Percentiles rank a stretch among this genome's conserved stretches.
These are phyloP conservation scores for Trichosporon sp. DNA, from an alignment of 1,284 basidiomycete genomes.

Conservation along the genomic window DNA sequence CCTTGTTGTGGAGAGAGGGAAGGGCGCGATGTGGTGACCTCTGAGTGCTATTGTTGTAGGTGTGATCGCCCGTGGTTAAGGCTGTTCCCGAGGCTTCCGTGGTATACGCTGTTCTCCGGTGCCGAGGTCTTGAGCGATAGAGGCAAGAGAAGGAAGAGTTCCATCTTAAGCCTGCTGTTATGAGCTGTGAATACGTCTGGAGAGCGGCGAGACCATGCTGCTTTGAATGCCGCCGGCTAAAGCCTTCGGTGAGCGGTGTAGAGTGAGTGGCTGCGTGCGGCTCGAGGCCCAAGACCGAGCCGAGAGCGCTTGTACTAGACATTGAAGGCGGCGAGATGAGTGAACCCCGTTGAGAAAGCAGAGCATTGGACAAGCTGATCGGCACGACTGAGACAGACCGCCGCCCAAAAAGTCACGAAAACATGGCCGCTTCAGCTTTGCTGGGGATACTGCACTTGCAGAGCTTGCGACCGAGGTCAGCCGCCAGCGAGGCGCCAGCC, in stretches of 20 bases:
- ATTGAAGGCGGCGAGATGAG: neutral
- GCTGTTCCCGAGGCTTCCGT: too few species aligned
- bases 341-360: neutral
- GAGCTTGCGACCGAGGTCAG: neutral
- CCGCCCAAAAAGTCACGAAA: too few species aligned
- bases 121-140: too few species aligned
- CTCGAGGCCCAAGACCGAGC: neutral
- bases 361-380: neutral
- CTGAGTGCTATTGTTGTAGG: neutral
- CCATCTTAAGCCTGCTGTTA: neutral
- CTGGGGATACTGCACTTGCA: too few species aligned
- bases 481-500: neutral
- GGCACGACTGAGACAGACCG: too few species aligned
- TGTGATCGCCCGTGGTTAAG: too few species aligned
- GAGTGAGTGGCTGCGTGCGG: neutral
- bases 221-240: neutral
- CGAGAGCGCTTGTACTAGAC: neutral
- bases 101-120: too few species aligned
- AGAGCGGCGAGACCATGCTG: neutral
- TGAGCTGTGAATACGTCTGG: neutral
- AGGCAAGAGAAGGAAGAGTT: too few species aligned
- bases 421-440: too few species aligned
- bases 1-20: neutral
- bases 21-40: neutral
- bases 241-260: neutral